Evolutionary conservation across 208 protist species (phyloP).

Genomic region (Leishmania martiniquensis): DNA sequence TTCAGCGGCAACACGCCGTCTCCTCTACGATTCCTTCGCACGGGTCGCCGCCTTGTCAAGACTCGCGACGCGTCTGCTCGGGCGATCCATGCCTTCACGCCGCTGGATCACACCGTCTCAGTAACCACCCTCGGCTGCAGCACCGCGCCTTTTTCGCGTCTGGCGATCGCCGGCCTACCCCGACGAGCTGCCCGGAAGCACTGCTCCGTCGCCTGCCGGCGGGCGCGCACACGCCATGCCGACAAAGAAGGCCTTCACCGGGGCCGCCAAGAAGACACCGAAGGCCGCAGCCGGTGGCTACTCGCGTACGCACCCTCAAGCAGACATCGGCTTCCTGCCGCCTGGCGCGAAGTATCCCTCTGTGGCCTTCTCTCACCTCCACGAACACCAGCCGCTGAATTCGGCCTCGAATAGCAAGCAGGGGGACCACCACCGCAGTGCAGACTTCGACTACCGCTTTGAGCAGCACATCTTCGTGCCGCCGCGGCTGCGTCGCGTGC

Average conservation of each 20-base stretch:
- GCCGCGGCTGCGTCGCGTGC: conserved; percentile 57
- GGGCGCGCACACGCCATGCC: conserved; percentile 5
- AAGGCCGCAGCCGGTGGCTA: not conserved
- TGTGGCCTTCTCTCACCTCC: not conserved
- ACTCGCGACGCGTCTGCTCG: not conserved
- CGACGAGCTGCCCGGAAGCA: not conserved
- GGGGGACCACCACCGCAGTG: conserved; percentile 4
- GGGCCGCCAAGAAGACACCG: not conserved
- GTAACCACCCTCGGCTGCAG: not conserved
- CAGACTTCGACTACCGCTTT: conserved; percentile 75
- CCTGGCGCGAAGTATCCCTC: conserved; percentile 42
- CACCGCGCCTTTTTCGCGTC: not conserved
- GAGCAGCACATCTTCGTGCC: conserved; percentile 78
- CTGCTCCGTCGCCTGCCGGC: not conserved
- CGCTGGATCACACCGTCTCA: not conserved
- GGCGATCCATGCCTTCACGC: not conserved
- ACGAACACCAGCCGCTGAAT: not conserved
- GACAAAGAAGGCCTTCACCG: not conserved
- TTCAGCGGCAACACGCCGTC: not conserved
- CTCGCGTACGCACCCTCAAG: conserved; percentile 23
- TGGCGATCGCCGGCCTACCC: not conserved
- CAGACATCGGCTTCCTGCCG: conserved; percentile 52
- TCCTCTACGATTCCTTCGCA: not conserved
- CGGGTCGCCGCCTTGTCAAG: not conserved
- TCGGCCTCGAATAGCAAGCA: not conserved